Evolutionary conservation across 495 filamentous ascomycete genomes (phyloP), one percentile per base, ranked within the genome.

Genomic region (Penicillium dipodomyicola): DNA sequence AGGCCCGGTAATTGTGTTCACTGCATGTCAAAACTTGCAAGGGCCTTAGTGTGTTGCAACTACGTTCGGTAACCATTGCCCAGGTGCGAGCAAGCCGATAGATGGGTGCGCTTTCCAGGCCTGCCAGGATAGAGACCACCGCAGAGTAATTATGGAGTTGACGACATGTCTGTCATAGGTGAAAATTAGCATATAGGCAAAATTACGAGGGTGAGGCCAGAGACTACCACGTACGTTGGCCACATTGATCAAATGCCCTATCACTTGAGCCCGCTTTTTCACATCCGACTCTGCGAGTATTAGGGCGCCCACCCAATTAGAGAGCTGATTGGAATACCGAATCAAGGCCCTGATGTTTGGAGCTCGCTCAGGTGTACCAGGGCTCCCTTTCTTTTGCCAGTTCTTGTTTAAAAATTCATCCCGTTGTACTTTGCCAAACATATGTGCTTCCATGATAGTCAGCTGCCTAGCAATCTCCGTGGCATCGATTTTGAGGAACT

Each of bases 271-370:
- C 52, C 92, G 80, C 70, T 92, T 92, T 75, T 91, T 92, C 50
- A 94, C 84, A 61, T 96, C 93, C 23, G 81, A 77, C 68, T 97
- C 91, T 5, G 84, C 88, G 54, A 97, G 73, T 58, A 97, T 94
- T 85, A 95, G 91, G 68, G 94, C 89, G 12, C 90, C 91, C 42
- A 96, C 91, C 92, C 92, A 96, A 67, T 96, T 96, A 19, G 92
- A 94, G 66, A 96, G 83, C 68, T 95, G 91, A 65, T 97, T 97
- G 0, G 91, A 96, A 67, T 96, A 92, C 49, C 93, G 77, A 69
- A 97, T 97, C 57, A 96, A 80, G 2, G 89, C 87, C 64, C 92
- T 93, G 56, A 96, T 86, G 64, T 96, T 95, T 3, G 89, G 82
- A 11, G 91, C 89, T n/a, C 88, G 88, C 61, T 95, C 90, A 0